Evolutionary conservation across 768 basidiomycete species (phyloP), one percentile per base, ranked within the genome.

Genomic region (Lyophyllum decastes): DNA sequence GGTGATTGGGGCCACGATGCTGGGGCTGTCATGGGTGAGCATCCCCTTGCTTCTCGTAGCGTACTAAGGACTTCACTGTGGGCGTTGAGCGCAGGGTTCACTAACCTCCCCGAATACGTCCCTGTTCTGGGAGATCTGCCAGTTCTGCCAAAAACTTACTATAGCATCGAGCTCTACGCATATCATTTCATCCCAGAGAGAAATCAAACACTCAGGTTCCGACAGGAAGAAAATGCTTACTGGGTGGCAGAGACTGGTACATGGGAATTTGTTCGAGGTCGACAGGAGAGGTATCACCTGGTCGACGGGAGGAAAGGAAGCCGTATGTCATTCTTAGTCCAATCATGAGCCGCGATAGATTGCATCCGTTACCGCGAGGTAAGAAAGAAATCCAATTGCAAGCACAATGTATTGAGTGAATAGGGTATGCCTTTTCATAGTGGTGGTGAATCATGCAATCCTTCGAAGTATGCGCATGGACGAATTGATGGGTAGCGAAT

Each of bases 1-100:
- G 80, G 83, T 24, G 82, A 82, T 61, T 83, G 78, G 74, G 83
- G 82, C 16, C 82, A 84, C 65, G 76, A 77, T 40, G 77, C 82
- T 14, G 82, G 82, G 2, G 75, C 78, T 46, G 75, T 82, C 14
- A 78, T 82, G 22, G 81, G 80, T 73, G 64, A 63, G 74, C 49
- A 17, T 3, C 9, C n/a, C n/a, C 43, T 24, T 30, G 30, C 7
- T 12, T 40, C 19, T 52, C 12, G 34, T 25, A 24, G 16, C 5
- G 14, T 12, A 12, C 7, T 7, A 16, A 4, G 4, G 30, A 10
- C 30, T 30, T 10, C n/a, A n/a, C n/a, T n/a, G n/a, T n/a, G 10
- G 30, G 30, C 30, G 5, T 5, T 30, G 30, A n/a, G 30, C 30
- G 10, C 30, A 30, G 30, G 30, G 30, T 30, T 30, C 30, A 30